Base-by-base conservation (phyloP, 140 eudicot species). In the Bidens hawaiensis region DNA sequence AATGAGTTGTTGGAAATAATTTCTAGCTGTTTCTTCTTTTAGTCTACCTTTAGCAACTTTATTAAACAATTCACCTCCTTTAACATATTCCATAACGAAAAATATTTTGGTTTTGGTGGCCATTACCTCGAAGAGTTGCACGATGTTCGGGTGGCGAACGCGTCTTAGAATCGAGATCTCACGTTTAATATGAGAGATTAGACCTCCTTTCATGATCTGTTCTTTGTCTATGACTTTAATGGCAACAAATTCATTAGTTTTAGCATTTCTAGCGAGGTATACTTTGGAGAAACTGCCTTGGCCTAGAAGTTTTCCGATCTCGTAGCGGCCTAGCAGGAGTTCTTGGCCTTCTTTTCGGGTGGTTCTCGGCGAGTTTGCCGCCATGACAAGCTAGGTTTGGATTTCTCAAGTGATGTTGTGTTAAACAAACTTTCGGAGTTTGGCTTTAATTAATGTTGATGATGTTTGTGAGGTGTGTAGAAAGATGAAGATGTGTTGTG, bases 301-400 rank as follows among this genome's bases (percentile, higher is more conserved):
- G n/a, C 66, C 66, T 33, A 60, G 66, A 1, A 60, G 50, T 60
- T 36, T 60, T 14, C 66, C 66, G 66, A 60, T 40, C 22, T 60
- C 50, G 33, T 1, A 60, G 4, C 66, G 66, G 66, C 27, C 27
- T 6, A 60, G 25, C 1, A 60, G 33, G 21, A 60, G 66, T 5
- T 21, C 66, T 38, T 38, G 66, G 12, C 51, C 66, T 21, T 60
- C 34, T 60, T 60, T 60, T 40, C 66, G 38, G 14, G 65, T 60
- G 6, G 50, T 59, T 34, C 47, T 36, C 0, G 65, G 66, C 40
- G 66, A 60, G 51, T 14, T 60, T 38, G 66, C 51, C 3, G 66
- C 50, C 66, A 60, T 60, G 65, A 5, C 2, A 15, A 1, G 18
- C 2, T 11, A 3, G 19, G 19, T n/a, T 26, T 27, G 26, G 61